phyloP scores from a whole-genome alignment of 441 rosid species.

The Gossypium aridum region DNA sequence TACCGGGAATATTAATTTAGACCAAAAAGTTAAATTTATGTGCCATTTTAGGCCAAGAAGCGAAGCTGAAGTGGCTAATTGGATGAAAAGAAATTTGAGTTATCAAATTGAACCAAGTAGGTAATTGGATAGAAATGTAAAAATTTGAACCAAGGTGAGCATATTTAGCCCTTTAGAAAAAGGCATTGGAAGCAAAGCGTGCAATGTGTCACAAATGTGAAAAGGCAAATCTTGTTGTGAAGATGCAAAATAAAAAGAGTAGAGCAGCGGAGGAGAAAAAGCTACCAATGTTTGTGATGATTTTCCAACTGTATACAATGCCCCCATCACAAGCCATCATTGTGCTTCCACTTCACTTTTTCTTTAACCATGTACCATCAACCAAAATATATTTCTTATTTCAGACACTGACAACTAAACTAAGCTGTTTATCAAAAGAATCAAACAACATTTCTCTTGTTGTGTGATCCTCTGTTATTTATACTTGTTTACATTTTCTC shows the following conservation, averaged over 20 bases:
- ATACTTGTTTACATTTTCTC: neutral
- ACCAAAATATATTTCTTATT: neutral
- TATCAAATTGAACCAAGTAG: too few relatives aligned
- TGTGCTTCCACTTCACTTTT: conserved; percentile 28
- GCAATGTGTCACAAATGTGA: neutral
- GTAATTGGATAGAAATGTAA: too few relatives aligned
- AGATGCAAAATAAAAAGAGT: neutral
- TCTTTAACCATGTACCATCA: conserved; percentile 15
- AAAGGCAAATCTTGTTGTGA: neutral
- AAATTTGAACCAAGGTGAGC: too few relatives aligned
- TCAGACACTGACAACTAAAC: neutral
- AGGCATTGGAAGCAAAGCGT: neutral
- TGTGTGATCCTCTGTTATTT: neutral
- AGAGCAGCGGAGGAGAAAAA: neutral
- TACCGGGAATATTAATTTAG: too few relatives aligned
- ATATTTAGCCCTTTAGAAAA: neutral
- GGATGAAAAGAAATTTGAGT: too few relatives aligned
- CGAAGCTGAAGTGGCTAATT: too few relatives aligned
- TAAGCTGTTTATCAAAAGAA: neutral
- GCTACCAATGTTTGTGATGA: conserved; percentile 15
- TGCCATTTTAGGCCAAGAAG: too few relatives aligned
- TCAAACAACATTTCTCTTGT: neutral
- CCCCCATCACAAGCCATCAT: conserved; percentile 42
- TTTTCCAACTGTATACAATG: conserved; percentile 24
- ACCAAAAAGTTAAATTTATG: too few relatives aligned